These are phyloP conservation scores for Silene uniflora DNA, from an alignment of 148 eudicot species.

Conservation along the genomic window DNA sequence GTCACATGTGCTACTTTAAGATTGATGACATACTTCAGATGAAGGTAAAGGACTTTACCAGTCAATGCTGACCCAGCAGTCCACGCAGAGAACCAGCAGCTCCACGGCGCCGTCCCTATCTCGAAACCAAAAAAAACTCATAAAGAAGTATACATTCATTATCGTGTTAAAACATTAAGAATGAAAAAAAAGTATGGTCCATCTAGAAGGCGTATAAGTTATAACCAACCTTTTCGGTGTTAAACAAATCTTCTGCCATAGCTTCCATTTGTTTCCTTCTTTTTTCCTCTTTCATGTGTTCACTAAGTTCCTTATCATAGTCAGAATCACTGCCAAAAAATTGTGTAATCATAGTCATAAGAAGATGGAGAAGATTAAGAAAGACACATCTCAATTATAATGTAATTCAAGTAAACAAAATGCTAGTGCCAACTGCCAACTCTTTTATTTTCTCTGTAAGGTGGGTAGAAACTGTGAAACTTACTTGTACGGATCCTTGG, in stretches of 20 bases:
- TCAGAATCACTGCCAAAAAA: constrained; percentile 58
- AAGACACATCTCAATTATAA: neutral
- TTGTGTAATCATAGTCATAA: constrained; percentile 5
- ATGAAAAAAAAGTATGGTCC: neutral
- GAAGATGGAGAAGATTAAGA: neutral
- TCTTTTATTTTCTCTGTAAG: too few species aligned
- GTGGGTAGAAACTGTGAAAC: constrained; percentile 18
- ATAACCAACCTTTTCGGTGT: constrained; percentile 58
- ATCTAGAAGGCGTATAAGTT: neutral
- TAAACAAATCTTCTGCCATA: constrained; percentile 86
- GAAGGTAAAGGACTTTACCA: constrained; percentile 18
- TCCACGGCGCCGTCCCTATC: constrained; percentile 58
- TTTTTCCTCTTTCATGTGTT: constrained; percentile 75
- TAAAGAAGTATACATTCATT: neutral
- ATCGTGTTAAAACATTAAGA: neutral
- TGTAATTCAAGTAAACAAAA: too few species aligned
- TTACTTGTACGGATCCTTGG: constrained; percentile 77
- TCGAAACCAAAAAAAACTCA: neutral
- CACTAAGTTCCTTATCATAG: constrained; percentile 59
- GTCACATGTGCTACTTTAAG: neutral
- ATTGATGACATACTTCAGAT: neutral
- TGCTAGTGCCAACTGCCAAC: too few species aligned
- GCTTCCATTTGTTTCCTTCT: constrained; percentile 87
- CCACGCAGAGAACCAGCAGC: constrained; percentile 53
- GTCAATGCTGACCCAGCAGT: constrained; percentile 47